These are phyloP conservation scores for Curvularia sp. DNA, from an alignment of 2,329 filamentous ascomycete species.

Conservation along the genomic window DNA sequence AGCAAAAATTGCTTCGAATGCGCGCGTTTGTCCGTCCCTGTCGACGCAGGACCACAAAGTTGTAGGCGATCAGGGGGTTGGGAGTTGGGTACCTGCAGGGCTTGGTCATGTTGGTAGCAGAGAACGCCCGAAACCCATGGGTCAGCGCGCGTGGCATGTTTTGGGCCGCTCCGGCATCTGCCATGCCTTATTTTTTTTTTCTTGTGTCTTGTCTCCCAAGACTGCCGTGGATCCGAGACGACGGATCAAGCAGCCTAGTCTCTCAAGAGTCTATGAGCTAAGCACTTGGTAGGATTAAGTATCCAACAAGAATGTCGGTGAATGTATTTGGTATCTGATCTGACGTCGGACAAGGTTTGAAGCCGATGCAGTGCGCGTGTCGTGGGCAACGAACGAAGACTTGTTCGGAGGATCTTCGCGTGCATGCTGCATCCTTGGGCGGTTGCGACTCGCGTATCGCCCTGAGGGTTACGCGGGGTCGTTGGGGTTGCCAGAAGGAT, in stretches of 20 bases:
- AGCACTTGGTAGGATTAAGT: background rate
- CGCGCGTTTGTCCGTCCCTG: conserved; percentile 3
- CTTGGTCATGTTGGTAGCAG: background rate
- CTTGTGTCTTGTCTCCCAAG: background rate
- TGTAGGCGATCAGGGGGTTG: background rate
- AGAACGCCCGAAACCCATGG: background rate
- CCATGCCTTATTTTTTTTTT: background rate
- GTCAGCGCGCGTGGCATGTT: background rate
- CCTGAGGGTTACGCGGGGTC: background rate
- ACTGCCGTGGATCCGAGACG: background rate
- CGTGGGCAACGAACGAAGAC: background rate
- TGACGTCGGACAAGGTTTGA: background rate
- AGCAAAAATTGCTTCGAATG: background rate
- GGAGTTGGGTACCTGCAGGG: background rate
- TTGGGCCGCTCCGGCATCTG: background rate
- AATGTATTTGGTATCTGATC: background rate
- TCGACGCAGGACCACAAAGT: background rate
- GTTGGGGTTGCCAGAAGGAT: background rate
- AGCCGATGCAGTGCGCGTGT: background rate
- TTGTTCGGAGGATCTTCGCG: background rate
- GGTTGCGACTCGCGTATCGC: background rate
- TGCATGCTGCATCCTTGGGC: background rate
- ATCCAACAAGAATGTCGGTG: background rate
- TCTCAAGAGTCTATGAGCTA: background rate
- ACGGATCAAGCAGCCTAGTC: background rate